phyloP scores from a whole-genome alignment of 2,329 filamentous ascomycete species.

The Dothideomycetidae sp. region DNA sequence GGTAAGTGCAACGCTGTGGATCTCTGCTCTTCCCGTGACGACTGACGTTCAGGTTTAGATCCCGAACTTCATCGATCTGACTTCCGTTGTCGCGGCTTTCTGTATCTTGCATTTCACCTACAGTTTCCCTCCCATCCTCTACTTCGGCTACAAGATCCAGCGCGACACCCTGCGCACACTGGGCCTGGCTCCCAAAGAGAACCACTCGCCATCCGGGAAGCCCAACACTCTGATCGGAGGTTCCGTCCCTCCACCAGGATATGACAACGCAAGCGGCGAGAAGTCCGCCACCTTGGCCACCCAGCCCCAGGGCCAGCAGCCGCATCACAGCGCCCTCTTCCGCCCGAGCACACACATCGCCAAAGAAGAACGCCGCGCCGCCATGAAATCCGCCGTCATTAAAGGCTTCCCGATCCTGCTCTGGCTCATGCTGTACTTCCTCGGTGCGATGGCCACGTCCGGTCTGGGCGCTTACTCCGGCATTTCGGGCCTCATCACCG shows the following conservation, averaged over 20 bases:
- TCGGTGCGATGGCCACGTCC: conserved; percentile 25
- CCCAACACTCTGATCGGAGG: conserved; percentile 22
- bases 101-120: conserved; percentile 42
- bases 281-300: neutral
- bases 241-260: conserved; percentile 5
- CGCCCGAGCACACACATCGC: conserved; percentile 15
- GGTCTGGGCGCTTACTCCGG: conserved; percentile 29
- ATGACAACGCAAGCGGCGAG: conserved; percentile 28
- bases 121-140: conserved; percentile 39
- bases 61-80: conserved; percentile 14
- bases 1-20: conserved; percentile 42
- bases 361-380: conserved; percentile 16
- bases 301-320: neutral
- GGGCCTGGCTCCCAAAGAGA: conserved; percentile 1
- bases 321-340: conserved; percentile 2
- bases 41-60: conserved; percentile 7
- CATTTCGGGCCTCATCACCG: conserved; percentile 23
- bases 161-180: conserved; percentile 26
- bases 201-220: conserved; percentile 10
- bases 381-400: conserved; percentile 24
- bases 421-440: conserved; percentile 22
- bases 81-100: conserved; percentile 37
- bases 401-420: conserved; percentile 16
- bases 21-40: conserved; percentile 9
- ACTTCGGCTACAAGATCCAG: conserved; percentile 31